Conservation (phyloP, 805 yeast species). For the Kluyveromyces lactis region DNA sequence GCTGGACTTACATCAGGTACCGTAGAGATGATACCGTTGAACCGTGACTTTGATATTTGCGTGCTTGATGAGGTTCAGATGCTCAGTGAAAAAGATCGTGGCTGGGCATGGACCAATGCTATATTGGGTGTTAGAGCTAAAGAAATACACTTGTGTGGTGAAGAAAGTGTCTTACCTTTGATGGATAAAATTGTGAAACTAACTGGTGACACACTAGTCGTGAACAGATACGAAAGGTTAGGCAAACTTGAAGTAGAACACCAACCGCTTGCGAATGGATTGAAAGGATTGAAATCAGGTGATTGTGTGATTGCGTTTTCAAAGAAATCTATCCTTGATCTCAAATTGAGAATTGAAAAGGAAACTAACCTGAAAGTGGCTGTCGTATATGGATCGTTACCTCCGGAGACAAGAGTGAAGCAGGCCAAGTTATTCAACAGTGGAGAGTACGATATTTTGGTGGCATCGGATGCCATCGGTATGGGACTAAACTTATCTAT, state of each 20-base stretch:
- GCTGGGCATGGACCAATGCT: slow-evolving; percentile 93
- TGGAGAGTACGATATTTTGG: slow-evolving; percentile 74
- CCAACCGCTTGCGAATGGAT: slow-evolving; percentile 25
- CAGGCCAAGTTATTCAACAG: slow-evolving; percentile 75
- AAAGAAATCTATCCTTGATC: slow-evolving; percentile 58
- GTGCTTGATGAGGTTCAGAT: slow-evolving; percentile 95
- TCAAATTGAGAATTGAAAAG: slow-evolving; percentile 62
- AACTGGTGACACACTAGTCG: slow-evolving; percentile 76
- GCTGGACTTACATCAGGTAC: slow-evolving; percentile 82
- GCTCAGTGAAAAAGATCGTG: slow-evolving; percentile 73
- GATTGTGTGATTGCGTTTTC: slow-evolving; percentile 90
- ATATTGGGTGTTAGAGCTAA: slow-evolving; percentile 77
- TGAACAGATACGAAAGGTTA: slow-evolving; percentile 64
- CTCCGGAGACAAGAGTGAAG: slow-evolving; percentile 85
- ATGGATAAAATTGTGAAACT: slow-evolving; percentile 47
- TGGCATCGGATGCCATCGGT: slow-evolving; percentile 96
- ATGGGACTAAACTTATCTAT: slow-evolving; percentile 92
- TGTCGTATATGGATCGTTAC: slow-evolving; percentile 89
- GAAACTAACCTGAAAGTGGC: slow-evolving; percentile 63
- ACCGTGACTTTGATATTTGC: slow-evolving; percentile 67
- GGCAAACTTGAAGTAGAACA: slow-evolving; percentile 59
- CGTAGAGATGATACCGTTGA: slow-evolving; percentile 81
- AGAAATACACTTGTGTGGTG: slow-evolving; percentile 92
- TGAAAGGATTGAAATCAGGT: slow-evolving; percentile 40
- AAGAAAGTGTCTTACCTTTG: slow-evolving; percentile 69